Evolutionary conservation across 495 filamentous ascomycete genomes (phyloP).

Genomic region (Aspergillus ellipticus): DNA sequence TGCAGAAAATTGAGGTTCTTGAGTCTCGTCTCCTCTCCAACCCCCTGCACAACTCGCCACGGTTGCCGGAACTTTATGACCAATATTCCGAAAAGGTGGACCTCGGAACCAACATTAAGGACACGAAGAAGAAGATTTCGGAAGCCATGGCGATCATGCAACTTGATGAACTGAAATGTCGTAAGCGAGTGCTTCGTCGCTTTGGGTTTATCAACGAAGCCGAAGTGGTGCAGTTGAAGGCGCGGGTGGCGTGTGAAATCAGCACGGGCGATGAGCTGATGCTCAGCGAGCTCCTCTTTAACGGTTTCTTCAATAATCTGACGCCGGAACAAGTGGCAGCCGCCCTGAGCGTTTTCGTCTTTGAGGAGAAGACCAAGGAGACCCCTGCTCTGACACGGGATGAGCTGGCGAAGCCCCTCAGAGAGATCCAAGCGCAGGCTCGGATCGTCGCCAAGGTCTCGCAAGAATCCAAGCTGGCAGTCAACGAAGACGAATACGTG

Average conservation of each 20-base stretch:
- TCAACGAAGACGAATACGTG: slow-evolving; percentile 92
- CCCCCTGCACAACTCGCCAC: slow-evolving; percentile 83
- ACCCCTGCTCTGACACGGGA: slow-evolving; percentile 61
- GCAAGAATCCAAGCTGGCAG: slow-evolving; percentile 81
- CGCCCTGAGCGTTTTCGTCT: slow-evolving; percentile 87
- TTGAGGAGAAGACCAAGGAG: slow-evolving; percentile 87
- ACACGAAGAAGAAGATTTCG: slow-evolving; percentile 77
- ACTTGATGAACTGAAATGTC: slow-evolving; percentile 90
- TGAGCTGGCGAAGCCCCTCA: slow-evolving; percentile 78
- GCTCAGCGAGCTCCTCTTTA: slow-evolving; percentile 88
- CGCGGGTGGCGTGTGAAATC: slow-evolving; percentile 94
- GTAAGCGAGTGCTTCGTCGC: slow-evolving; percentile 95
- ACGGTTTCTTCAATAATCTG: slow-evolving; percentile 95
- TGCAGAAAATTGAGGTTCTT: slow-evolving; percentile 87
- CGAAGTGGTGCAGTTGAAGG: slow-evolving; percentile 93
- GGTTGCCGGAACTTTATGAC: slow-evolving; percentile 75
- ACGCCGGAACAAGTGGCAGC: slow-evolving; percentile 82
- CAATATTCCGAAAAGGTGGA: slow-evolving; percentile 78
- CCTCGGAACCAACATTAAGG: slow-evolving; percentile 73
- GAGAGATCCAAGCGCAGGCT: slow-evolving; percentile 80
- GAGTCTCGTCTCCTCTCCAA: slow-evolving; percentile 88
- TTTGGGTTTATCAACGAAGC: slow-evolving; percentile 91
- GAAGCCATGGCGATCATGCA: slow-evolving; percentile 82
- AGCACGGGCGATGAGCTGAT: slow-evolving; percentile 89
- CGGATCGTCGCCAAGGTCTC: slow-evolving; percentile 86